phyloP scores from a whole-genome alignment of 2,329 filamentous ascomycete species.

The Cryoendolithus antarcticus region DNA sequence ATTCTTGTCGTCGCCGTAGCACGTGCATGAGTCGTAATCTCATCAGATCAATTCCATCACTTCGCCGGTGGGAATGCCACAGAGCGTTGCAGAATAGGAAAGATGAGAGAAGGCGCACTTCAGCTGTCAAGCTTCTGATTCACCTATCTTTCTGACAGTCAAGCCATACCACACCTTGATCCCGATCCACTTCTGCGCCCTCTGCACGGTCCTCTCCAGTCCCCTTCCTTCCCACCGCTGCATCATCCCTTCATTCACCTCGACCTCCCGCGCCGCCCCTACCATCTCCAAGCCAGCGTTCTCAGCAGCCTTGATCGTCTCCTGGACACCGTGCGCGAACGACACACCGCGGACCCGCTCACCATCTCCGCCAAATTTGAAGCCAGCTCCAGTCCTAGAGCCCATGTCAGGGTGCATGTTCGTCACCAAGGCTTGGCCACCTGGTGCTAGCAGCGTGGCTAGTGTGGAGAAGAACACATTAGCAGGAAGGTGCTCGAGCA shows the following conservation, averaged over 20 bases:
- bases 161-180: constrained; percentile 28
- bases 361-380: constrained; percentile 39
- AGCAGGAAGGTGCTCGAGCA: constrained; percentile 51
- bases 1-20: too few relatives aligned
- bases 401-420: constrained; percentile 61
- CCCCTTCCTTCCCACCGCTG: constrained; percentile 4
- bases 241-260: constrained; percentile 20
- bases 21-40: too few relatives aligned
- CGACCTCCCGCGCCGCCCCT: constrained; percentile 18
- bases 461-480: constrained; percentile 37
- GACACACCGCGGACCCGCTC: constrained; percentile 49
- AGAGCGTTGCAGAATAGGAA: too few relatives aligned
- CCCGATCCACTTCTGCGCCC: constrained; percentile 30
- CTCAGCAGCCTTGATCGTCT: constrained; percentile 39
- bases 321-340: constrained; percentile 41
- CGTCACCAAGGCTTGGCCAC: constrained; percentile 46
- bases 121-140: too few relatives aligned
- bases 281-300: constrained; percentile 21
- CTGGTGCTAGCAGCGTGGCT: constrained; percentile 28
- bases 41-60: too few relatives aligned
- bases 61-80: too few relatives aligned
- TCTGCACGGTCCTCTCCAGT: constrained; percentile 18
- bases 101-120: too few relatives aligned
- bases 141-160: constrained; percentile 13
- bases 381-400: constrained; percentile 46